Conservation (phyloP, 176 grass and related monocot genomes). For the Rhynchospora pubera region DNA sequence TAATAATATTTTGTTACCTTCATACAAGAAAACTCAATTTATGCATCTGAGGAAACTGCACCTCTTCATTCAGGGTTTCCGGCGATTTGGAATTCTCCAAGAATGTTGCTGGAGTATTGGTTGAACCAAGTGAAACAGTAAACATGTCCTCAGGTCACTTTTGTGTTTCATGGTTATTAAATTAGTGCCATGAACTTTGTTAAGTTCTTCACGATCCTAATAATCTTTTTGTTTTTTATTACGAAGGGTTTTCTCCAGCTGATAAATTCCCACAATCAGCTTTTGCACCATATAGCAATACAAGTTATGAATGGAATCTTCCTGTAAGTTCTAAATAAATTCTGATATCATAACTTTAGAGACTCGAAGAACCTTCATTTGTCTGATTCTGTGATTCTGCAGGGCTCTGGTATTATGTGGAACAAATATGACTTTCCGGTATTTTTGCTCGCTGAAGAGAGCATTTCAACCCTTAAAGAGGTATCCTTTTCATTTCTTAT, state of each 20-base stretch:
- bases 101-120: constrained; percentile 76
- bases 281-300: constrained; percentile 84
- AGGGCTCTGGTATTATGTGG: constrained; percentile 97
- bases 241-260: constrained; percentile 74
- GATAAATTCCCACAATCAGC: constrained; percentile 89
- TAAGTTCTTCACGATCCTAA: not conserved
- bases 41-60: constrained; percentile 24
- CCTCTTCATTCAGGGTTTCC: constrained; percentile 45
- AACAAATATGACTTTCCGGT: constrained; percentile 80
- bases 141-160: constrained; percentile 41
- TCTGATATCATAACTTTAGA: constrained; percentile 9
- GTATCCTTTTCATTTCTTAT: constrained; percentile 30
- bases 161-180: not conserved
- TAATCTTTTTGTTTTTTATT: constrained; percentile 18
- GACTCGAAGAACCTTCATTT: constrained; percentile 17
- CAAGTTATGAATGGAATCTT: constrained; percentile 88
- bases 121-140: constrained; percentile 57
- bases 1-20: not conserved
- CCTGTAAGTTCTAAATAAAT: constrained; percentile 57
- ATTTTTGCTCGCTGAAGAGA: constrained; percentile 74
- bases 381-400: constrained; percentile 31
- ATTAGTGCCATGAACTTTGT: not conserved
- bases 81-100: constrained; percentile 56
- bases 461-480: constrained; percentile 50
- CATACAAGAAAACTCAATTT: not conserved